Percentiles rank a stretch among this genome's conserved stretches.
These are phyloP conservation scores for Coemansia umbellata DNA, from an alignment of 192 early-diverging fungal species.

Conservation along the genomic window DNA sequence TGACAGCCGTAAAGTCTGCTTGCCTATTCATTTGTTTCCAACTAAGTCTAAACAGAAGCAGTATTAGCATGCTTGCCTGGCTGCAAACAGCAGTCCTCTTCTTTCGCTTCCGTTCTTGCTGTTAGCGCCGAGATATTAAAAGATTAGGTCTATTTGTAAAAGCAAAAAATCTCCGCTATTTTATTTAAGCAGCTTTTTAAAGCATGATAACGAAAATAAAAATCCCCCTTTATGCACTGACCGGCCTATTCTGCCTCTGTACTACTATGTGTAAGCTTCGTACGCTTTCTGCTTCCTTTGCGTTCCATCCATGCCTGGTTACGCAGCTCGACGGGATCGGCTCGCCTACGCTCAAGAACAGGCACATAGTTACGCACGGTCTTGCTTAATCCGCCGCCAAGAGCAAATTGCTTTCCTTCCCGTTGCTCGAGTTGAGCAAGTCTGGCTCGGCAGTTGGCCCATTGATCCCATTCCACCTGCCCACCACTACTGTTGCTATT, in stretches of 20 bases:
- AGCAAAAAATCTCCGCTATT: neutral
- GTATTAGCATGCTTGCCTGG: no score
- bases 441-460: constrained; percentile 17
- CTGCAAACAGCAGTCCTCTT: no score
- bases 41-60: no score
- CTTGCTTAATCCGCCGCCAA: constrained; percentile 35
- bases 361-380: constrained; percentile 33
- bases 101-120: no score
- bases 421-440: constrained; percentile 3
- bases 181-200: no score
- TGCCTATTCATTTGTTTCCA: no score
- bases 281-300: constrained; percentile 23
- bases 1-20: no score
- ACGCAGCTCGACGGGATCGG: constrained; percentile 35
- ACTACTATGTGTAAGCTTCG: neutral
- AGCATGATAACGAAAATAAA: no score
- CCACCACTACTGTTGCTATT: neutral
- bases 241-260: neutral
- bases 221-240: no score
- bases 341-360: constrained; percentile 30
- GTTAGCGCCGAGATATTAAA: no score
- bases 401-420: neutral
- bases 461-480: constrained; percentile 4
- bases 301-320: constrained; percentile 46
- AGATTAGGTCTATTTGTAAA: neutral